Evolutionary conservation across 257 asterid genomes (phyloP), one percentile per base, ranked within the genome.

Genomic region (Salvia rosmarinus): DNA sequence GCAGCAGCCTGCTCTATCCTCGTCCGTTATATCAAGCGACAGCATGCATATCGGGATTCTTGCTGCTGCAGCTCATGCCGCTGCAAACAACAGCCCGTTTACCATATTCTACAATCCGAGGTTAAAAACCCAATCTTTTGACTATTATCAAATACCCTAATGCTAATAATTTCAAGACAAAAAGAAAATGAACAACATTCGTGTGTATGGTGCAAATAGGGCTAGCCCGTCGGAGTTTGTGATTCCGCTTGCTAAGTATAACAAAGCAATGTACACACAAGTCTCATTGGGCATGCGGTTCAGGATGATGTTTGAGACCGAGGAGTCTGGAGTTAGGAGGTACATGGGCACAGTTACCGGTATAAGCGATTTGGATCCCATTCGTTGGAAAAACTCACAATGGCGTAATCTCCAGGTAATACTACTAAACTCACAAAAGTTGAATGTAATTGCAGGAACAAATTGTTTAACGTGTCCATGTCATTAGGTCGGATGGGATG

Each of bases 11-110:
- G 89, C 95, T 16, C 80, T 95, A 67, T 91, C 99, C 3, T 95
- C 99, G 4, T 91, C 98, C 2, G 97, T 95, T 40, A 80, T 95
- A 73, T 95, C 98, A 11, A 89, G 97, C 49, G 98, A 94, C 64
- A 94, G 99, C 86, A 91, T 94, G 97, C 99, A 91, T 75, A 91
- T 95, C 7, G 99, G 99, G 11, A 85, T 95, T 77, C 92, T 95
- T 67, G 99, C 98, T 67, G 99, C 99, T 67, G 99, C 98, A 10
- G 98, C 99, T 70, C 99, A 95, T 77, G 99, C 99, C 39, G 95
- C 99, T 67, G 94, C 98, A 25, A 95, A 89, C 78, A 89, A 82
- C 79, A 95, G 96, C 80, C 96, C 97, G 0, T 91, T 95, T 75
- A 89, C 95, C 66, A 83, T 95, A 49, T 95, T 91, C 81, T 95